A percentile compares a stretch with the other conserved stretches of the same genome.
Evolutionary conservation across 352 stramenopile genomes (phyloP).

Genomic region (Blastocystis sp.): DNA sequence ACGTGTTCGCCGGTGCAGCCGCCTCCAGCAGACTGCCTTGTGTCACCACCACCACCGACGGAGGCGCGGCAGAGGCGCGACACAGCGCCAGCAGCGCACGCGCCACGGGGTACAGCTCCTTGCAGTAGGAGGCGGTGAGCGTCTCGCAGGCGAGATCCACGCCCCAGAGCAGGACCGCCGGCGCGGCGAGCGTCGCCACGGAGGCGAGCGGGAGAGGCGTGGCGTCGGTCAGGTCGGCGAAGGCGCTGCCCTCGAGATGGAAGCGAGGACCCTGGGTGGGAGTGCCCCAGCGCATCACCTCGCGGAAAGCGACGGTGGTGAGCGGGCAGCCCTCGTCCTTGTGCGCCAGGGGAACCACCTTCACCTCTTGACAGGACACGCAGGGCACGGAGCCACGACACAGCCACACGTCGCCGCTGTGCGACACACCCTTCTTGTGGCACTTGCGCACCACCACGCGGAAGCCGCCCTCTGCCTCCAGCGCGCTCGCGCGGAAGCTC

Average conservation of each 20-base stretch:
- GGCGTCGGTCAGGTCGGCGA: not conserved
- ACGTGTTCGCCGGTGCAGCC: constrained; percentile 2
- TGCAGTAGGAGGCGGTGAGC: not conserved
- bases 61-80: not conserved
- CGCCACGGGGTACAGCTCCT: constrained; percentile 9
- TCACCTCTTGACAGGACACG: constrained; percentile 18
- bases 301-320: not conserved
- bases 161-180: not conserved
- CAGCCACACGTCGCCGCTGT: constrained; percentile 44
- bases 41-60: constrained; percentile 31
- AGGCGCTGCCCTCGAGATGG: not conserved
- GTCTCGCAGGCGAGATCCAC: not conserved
- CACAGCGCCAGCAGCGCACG: not conserved
- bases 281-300: not conserved
- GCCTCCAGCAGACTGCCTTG: not conserved
- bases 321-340: not conserved
- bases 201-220: not conserved
- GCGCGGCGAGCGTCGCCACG: not conserved
- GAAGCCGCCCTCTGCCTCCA: not conserved
- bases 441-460: constrained; percentile 10
- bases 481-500: not conserved
- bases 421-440: not conserved
- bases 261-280: not conserved
- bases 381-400: not conserved
- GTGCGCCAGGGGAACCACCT: constrained; percentile 12